phyloP scores from a whole-genome alignment of 1,139 yeast genomes.

The Magnusiomyces paraingens region DNA sequence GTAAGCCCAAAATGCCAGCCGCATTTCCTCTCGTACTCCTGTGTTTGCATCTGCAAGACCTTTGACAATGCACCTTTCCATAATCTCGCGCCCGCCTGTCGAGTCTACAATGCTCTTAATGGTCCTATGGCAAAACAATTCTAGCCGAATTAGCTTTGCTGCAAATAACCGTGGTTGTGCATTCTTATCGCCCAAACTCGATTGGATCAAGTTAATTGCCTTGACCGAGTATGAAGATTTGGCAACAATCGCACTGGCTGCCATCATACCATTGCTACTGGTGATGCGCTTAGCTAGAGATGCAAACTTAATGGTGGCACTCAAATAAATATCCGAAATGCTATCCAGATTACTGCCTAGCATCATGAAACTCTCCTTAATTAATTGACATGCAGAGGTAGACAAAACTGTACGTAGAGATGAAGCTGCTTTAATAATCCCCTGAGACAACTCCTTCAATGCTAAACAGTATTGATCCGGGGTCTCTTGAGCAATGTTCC shows the following conservation, averaged over 20 bases:
- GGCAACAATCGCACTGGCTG: slow-evolving; percentile 54
- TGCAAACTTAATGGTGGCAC: slow-evolving; percentile 54
- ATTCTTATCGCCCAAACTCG: slow-evolving; percentile 60
- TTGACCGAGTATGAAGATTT: slow-evolving; percentile 51
- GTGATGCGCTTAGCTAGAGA: slow-evolving; percentile 76
- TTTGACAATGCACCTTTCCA: slow-evolving; percentile 49
- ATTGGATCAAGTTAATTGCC: slow-evolving; percentile 45
- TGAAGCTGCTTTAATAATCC: slow-evolving; percentile 57
- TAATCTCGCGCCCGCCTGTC: slow-evolving; percentile 40
- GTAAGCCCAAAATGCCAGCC: slow-evolving; percentile 69
- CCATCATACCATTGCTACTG: slow-evolving; percentile 65
- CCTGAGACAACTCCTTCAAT: slow-evolving; percentile 47
- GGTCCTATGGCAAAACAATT: slow-evolving; percentile 35
- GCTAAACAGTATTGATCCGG: slow-evolving; percentile 41
- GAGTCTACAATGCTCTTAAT: slow-evolving; percentile 32
- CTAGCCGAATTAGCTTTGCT: slow-evolving; percentile 62
- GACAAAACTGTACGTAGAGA: slow-evolving; percentile 84
- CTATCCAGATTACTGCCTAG: slow-evolving; percentile 49
- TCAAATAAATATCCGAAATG: slow-evolving; percentile 55
- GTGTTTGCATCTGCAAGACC: slow-evolving; percentile 79
- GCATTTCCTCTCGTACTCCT: slow-evolving; percentile 66
- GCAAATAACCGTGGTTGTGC: slow-evolving; percentile 63
- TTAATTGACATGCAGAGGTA: slow-evolving; percentile 64
- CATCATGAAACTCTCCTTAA: slow-evolving; percentile 62
- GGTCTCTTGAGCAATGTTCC: slow-evolving; percentile 42